Base-by-base conservation (phyloP, 257 asterid genomes). In the Rubia yunnanensis region DNA sequence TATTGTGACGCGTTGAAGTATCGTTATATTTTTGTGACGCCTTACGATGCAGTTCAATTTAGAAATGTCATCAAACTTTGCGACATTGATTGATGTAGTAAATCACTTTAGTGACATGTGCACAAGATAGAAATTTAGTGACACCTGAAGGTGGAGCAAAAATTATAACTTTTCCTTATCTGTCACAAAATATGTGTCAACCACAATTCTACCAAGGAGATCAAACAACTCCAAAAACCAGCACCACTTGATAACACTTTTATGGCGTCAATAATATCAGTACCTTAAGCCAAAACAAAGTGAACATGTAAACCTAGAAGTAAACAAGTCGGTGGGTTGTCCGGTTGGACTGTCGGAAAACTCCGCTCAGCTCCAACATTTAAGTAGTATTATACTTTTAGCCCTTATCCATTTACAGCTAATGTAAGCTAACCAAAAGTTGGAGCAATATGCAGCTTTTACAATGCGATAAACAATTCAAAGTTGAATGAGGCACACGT, bases 321-420 rank as follows among this genome's bases (percentile, higher is more conserved):
- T 7, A 44, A 26, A 63, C 54, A 63, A 28, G 68, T 0, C 62
- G 34, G 32, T 61, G 50, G 32, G 66, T 35, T 61, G 49, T 24
- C 44, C n/a, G 50, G 50, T 38, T 61, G 52, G 52, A 15, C 41
- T 61, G 66, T 67, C 69, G 54, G 39, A 13, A 56, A 28, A 56
- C 35, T 28, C 10, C 35, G 31, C 9, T 3, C 14, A 24, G 31
- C 31, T 3, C 62, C 11, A 27, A 22, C 60, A 13, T 26, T 2
- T 3, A 52, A 10, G 11, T 55, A 39, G 30, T 20, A 55, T 20
- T 17, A 27, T 50, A 50, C 27, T 0, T 1, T n/a, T 15, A 30
- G 27, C 26, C 62, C 36, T 59, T 59, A 59, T 59, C 64, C 64
- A 31, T 31, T 50, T 50, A 20, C 58, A 28, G 36, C 54, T 38